Evolutionary conservation across 129 eudicot genomes (phyloP).

Genomic region (Flaveria robusta): DNA sequence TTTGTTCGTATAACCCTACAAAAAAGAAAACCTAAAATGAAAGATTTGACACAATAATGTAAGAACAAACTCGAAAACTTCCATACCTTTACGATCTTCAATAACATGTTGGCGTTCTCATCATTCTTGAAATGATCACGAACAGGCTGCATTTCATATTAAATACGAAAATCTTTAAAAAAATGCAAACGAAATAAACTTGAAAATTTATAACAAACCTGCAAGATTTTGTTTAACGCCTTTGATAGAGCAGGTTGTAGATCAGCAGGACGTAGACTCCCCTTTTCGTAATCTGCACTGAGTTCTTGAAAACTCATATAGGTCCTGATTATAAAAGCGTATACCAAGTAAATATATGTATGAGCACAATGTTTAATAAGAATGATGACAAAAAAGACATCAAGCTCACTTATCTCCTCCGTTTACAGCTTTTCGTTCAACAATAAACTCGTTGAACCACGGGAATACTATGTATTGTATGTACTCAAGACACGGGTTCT

Average conservation of each 20-base stretch:
- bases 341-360: not conserved
- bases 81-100: not conserved
- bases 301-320: constrained; percentile 47
- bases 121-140: not conserved
- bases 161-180: not conserved
- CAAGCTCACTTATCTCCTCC: constrained; percentile 62
- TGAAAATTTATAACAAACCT: constrained; percentile 34
- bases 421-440: constrained; percentile 48
- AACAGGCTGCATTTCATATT: constrained; percentile 2
- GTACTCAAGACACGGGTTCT: constrained; percentile 72
- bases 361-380: not conserved
- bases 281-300: constrained; percentile 49
- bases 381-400: not conserved
- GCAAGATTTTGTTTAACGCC: constrained; percentile 54
- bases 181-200: not conserved
- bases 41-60: not conserved
- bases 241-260: constrained; percentile 61
- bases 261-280: constrained; percentile 59
- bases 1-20: not conserved
- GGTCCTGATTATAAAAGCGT: constrained; percentile 37
- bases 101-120: not conserved
- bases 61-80: not conserved
- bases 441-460: constrained; percentile 56
- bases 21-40: not conserved
- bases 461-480: constrained; percentile 55